Evolutionary conservation across 805 yeast species (phyloP).

Genomic region (Lachancea fermentati): DNA sequence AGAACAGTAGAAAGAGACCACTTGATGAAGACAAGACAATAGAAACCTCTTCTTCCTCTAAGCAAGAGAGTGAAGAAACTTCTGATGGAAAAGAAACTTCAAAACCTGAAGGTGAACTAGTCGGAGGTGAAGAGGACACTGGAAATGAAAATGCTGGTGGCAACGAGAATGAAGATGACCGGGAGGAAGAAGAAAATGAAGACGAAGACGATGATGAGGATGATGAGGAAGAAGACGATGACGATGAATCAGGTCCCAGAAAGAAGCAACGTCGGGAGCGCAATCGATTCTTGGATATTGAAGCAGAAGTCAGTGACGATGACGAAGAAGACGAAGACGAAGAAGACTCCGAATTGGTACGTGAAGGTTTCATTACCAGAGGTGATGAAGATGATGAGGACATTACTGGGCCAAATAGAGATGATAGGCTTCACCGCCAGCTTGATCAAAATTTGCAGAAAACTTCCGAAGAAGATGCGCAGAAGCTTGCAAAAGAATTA

Average conservation of each 20-base stretch:
- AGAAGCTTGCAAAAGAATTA: conserved; percentile 83
- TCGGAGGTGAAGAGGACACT: conserved; percentile 24
- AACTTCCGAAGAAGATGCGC: conserved; percentile 91
- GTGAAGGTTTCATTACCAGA: conserved; percentile 70
- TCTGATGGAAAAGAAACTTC: conserved; percentile 4
- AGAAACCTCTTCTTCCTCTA: not conserved
- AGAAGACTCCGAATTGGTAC: conserved; percentile 79
- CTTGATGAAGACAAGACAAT: not conserved
- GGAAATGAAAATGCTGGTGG: conserved; percentile 35
- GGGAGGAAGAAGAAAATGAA: conserved; percentile 38
- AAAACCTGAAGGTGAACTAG: conserved; percentile 17
- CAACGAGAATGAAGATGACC: conserved; percentile 41
- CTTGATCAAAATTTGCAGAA: conserved; percentile 83
- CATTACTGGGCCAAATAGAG: conserved; percentile 45
- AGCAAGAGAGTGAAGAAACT: not conserved
- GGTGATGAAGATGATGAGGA: conserved; percentile 53
- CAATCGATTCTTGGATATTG: conserved; percentile 94
- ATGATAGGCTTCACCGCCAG: conserved; percentile 85
- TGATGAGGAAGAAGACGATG: conserved; percentile 57
- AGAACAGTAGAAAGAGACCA: not conserved
- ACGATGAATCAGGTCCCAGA: conserved; percentile 41
- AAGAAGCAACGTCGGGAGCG: conserved; percentile 45
- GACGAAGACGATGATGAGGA: conserved; percentile 45
- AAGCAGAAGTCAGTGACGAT: conserved; percentile 97
- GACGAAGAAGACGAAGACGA: conserved; percentile 92